Conservation (phyloP, 169 alveolate species). For the Theileria parva region DNA sequence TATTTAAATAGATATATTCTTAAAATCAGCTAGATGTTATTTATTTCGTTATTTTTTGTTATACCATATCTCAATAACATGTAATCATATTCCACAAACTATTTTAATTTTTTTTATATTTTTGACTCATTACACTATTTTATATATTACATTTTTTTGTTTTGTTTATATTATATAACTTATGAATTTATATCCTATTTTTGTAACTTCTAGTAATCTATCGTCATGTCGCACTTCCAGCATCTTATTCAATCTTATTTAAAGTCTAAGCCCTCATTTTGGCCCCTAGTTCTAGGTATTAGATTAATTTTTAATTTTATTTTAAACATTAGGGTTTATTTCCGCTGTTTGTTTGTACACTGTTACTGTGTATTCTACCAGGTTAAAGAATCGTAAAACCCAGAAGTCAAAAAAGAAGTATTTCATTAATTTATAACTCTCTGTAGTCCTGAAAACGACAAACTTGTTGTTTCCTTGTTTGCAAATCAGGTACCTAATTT, state of each 20-base stretch:
- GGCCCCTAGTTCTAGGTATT: slow-evolving; percentile 9
- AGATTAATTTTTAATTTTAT: not conserved
- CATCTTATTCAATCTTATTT: not conserved
- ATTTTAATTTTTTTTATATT: too few relatives aligned
- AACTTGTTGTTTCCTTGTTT: slow-evolving; percentile 10
- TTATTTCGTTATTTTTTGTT: too few relatives aligned
- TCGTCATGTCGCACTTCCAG: not conserved
- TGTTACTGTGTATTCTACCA: not conserved
- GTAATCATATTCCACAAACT: not conserved
- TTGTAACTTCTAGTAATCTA: not conserved
- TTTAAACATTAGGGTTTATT: not conserved
- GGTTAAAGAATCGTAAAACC: not conserved
- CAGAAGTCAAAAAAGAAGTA: slow-evolving; percentile 1
- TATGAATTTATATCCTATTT: not conserved
- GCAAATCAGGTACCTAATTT: slow-evolving; percentile 38
- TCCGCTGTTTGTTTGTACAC: slow-evolving; percentile 3
- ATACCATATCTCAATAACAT: not conserved
- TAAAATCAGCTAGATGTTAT: too few relatives aligned
- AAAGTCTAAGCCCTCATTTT: not conserved
- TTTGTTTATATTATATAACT: not conserved
- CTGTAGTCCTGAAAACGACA: slow-evolving; percentile 8
- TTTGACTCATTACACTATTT: not conserved
- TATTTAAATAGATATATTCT: too few relatives aligned
- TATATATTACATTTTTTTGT: too few relatives aligned
- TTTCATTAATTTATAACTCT: not conserved